Conservation (phyloP, 257 asterid species). For the Solanum medicagineum region DNA sequence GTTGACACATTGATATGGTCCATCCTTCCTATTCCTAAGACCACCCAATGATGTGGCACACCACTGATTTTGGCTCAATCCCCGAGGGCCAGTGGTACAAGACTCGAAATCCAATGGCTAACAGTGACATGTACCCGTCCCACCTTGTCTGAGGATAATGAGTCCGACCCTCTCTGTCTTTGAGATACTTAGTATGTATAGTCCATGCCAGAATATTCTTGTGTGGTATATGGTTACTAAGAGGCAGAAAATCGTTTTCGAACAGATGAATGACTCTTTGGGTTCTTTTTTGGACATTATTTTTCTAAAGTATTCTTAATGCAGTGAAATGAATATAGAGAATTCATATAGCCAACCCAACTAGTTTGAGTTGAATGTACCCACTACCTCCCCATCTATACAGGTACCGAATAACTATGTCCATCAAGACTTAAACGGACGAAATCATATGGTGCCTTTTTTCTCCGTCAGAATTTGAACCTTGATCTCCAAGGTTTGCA, state of each 20-base stretch:
- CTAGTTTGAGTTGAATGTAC: neutral
- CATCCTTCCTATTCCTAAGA: neutral
- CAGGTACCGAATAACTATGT: neutral
- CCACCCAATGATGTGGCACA: neutral
- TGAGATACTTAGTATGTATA: neutral
- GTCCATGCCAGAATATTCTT: neutral
- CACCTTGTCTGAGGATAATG: neutral
- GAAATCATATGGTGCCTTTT: neutral
- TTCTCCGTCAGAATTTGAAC: neutral
- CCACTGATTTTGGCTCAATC: neutral
- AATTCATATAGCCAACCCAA: neutral
- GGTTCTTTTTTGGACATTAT: neutral
- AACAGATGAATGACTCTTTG: no score
- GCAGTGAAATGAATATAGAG: neutral
- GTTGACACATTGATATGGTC: neutral
- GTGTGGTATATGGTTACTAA: neutral
- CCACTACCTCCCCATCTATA: neutral
- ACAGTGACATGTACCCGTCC: neutral
- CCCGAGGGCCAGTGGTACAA: neutral
- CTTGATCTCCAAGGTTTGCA: neutral
- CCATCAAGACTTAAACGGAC: neutral
- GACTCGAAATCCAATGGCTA: neutral
- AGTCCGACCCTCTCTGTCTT: neutral
- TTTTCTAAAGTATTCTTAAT: no score
- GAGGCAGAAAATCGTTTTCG: neutral